Base-by-base conservation (phyloP, 192 early-diverging fungal genomes). In the Rhizoclosmatium globosum region DNA sequence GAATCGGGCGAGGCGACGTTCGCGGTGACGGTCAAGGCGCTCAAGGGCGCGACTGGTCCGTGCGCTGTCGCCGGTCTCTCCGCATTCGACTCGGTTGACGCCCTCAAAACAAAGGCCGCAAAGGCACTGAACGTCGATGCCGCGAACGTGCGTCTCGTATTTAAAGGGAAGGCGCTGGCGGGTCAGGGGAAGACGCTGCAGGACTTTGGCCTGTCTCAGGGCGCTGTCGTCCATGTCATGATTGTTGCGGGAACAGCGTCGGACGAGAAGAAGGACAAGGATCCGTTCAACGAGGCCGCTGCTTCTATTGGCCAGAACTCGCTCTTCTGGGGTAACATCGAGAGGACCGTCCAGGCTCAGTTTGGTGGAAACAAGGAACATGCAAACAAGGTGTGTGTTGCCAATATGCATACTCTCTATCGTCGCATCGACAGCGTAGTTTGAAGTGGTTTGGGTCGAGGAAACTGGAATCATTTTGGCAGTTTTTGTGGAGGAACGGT, bases 171-270 rank as follows among this genome's bases (percentile, higher is more conserved):
- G 23, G 56, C 72, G 53, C 38, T 74, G 11, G 19, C 72, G 0
- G 72, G 44, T 58, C 23, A 9, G 4, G 56, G 44, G 11, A 74
- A 74, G 59, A 74, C 72, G 42, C 58, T 74, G 17, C 11, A 7
- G 6, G 72, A 74, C 72, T 74, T 15, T 45, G 56, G 31, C 41
- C 9, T 74, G 38, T 9, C 11, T 15, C 7, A 23, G 11, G 72
- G 72, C 42, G 72, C 61, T 1, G n/a, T 74, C 39, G 72, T 74
- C 15, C 72, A 74, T 38, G 9, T 62, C 15, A 74, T 74, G 72
- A 39, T 74, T 3, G n/a, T 58, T 6, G 72, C 72, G 17, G 39
- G 4, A 41, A 6, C 15, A 13, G 38, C 15, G 43, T 3, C 4
- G 7, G 66, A 42, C 43, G 62, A 64, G 9, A 41, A 4, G 13